These are phyloP conservation scores for Kwoniella heveanensis DNA, from an alignment of 768 basidiomycete genomes.

Conservation along the genomic window DNA sequence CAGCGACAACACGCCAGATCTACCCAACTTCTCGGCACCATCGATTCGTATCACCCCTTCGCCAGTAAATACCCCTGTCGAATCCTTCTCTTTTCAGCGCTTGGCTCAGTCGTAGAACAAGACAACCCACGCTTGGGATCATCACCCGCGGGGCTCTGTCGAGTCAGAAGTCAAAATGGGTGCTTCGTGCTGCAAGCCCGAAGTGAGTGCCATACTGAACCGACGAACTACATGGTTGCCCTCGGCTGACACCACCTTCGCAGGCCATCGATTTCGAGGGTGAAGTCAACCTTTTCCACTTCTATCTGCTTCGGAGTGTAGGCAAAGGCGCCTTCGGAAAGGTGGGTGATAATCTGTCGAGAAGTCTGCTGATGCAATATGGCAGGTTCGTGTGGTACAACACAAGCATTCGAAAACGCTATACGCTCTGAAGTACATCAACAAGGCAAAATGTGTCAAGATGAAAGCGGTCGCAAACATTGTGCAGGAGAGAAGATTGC, in stretches of 20 bases:
- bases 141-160: constrained; percentile 2
- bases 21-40: too few relatives aligned
- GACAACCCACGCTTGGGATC: background rate
- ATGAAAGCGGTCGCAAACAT: constrained; percentile 90
- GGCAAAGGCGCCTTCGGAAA: constrained; percentile 99
- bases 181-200: constrained; percentile 79
- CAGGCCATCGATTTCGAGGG: constrained; percentile 80
- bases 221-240: too few relatives aligned
- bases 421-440: constrained; percentile 97
- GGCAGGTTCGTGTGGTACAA: constrained; percentile 91
- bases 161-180: constrained; percentile 64
- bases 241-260: background rate
- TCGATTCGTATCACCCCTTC: too few relatives aligned
- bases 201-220: constrained; percentile 67
- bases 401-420: constrained; percentile 90
- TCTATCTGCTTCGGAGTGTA: constrained; percentile 90
- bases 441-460: constrained; percentile 87
- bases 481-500: constrained; percentile 85
- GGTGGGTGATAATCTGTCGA: constrained; percentile 60
- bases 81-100: too few relatives aligned
- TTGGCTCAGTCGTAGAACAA: background rate
- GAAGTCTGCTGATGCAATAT: constrained; percentile 18
- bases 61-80: too few relatives aligned
- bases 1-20: too few relatives aligned
- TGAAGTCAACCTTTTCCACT: constrained; percentile 92